These are phyloP conservation scores for Sedum album DNA, from an alignment of 164 flowering plant genomes.

Conservation along the genomic window DNA sequence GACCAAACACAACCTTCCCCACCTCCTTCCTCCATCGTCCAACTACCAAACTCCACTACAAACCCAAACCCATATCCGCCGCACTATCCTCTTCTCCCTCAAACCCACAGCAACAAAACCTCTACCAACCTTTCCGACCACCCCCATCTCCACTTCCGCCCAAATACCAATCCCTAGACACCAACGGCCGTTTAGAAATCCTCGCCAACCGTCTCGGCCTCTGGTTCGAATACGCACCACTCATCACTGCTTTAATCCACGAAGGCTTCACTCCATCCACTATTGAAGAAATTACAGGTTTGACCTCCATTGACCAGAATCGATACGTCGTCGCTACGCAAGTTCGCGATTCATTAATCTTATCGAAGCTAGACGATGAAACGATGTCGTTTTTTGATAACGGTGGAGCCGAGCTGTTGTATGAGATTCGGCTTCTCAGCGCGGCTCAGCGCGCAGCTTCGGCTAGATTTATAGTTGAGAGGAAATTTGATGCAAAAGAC, in stretches of 20 bases:
- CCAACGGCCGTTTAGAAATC: slow-evolving; percentile 38
- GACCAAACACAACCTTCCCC: too few relatives aligned
- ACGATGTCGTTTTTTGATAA: slow-evolving; percentile 41
- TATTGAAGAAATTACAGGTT: slow-evolving; percentile 80
- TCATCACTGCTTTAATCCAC: slow-evolving; percentile 47
- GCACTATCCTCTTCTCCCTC: too few relatives aligned
- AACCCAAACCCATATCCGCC: too few relatives aligned
- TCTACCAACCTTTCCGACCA: slow-evolving; percentile 81
- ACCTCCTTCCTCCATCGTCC: too few relatives aligned
- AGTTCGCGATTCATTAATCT: slow-evolving; percentile 56
- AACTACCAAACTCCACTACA: too few relatives aligned
- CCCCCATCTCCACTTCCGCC: slow-evolving; percentile 67
- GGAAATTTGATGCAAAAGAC: slow-evolving; percentile 31
- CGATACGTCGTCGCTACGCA: slow-evolving; percentile 61
- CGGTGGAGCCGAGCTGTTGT: slow-evolving; percentile 59
- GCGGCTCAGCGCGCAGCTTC: slow-evolving; percentile 45
- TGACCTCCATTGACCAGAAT: slow-evolving; percentile 78
- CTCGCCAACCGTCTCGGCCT: slow-evolving; percentile 65
- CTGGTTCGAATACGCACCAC: too few relatives aligned
- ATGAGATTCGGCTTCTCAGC: slow-evolving; percentile 13
- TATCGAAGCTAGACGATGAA: slow-evolving; percentile 33
- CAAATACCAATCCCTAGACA: slow-evolving; percentile 40
- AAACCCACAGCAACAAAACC: slow-evolving; percentile 15
- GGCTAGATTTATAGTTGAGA: slow-evolving; percentile 29
- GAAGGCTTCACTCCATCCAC: slow-evolving; percentile 64